Percentiles rank a stretch among this genome's conserved stretches.
These are phyloP conservation scores for Diutina neorugosa DNA, from an alignment of 1,139 yeast genomes.

Conservation along the genomic window DNA sequence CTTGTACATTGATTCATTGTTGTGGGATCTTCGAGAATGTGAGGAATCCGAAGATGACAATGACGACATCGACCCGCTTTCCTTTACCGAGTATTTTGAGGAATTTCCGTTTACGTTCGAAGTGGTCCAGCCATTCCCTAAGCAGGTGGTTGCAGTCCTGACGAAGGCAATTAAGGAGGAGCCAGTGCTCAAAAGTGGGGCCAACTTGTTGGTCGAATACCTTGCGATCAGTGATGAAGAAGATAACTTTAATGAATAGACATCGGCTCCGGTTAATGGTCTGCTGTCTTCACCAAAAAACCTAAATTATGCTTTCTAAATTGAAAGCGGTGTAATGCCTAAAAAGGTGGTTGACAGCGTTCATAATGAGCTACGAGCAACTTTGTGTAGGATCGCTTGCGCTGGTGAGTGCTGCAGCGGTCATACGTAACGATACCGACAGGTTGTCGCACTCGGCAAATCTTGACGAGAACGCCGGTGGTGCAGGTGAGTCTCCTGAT, in stretches of 20 bases:
- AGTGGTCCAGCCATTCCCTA: constrained; percentile 2
- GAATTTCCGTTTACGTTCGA: neutral
- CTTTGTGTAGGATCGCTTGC: neutral
- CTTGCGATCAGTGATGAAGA: neutral
- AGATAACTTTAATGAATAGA: neutral
- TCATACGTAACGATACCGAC: neutral
- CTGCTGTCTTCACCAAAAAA: too few species aligned
- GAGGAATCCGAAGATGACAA: neutral
- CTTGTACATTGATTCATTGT: neutral
- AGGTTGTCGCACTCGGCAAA: neutral
- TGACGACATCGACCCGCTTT: neutral
- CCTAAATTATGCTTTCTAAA: too few species aligned
- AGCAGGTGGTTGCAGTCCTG: neutral
- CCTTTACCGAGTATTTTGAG: neutral
- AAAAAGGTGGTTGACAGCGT: neutral
- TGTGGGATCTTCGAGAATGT: neutral
- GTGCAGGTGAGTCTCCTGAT: neutral
- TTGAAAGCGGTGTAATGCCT: neutral
- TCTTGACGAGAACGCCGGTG: neutral
- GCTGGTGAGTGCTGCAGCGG: neutral
- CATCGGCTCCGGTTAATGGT: neutral
- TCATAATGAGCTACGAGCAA: neutral
- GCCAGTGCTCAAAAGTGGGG: neutral
- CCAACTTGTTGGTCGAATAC: constrained; percentile 1
- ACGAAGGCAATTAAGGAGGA: neutral